Base-by-base conservation (phyloP, 2,329 filamentous ascomycete genomes). In the Fusarium ambrosium region DNA sequence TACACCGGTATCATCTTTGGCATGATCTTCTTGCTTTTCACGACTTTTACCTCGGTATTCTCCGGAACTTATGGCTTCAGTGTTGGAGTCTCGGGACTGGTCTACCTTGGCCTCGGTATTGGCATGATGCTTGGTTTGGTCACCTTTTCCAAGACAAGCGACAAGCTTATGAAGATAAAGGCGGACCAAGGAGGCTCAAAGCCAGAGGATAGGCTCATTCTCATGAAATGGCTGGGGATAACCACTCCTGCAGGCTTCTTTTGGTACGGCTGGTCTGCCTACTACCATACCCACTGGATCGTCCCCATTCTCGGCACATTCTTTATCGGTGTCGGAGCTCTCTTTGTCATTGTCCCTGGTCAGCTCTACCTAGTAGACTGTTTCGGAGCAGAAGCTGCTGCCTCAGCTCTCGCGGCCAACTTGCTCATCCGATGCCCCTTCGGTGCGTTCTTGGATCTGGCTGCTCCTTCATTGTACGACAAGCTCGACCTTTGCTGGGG, bases 191-290 rank as follows among this genome's bases (percentile, higher is more conserved):
- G 18, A 3, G 41, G 48, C 20, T 29, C 62, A 1, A 63, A 55
- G 6, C 86, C 88, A 0, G 88, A 90, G 70, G 85, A 85, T 71
- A 84, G 88, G 0, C 80, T 89, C 0, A 87, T 89, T 0, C 84
- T 88, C 0, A 89, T 92, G 83, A 86, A 91, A 62, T 82, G 88
- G 14, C 88, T 88, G 1, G 84, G 86, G 0, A 75, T 90, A 3
- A 82, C 90, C 39, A 85, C 91, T 1, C 89, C 90, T 0, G 73
- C 86, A 3, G 86, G 88, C 0, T 82, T 92, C 0, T 86, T 91
- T 70, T 85, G 87, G 78, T 92, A 91, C 77, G 90, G 90, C 43
- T 92, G 90, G 90, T 82, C 85, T 2, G 86, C 88, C 0, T 82
- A 90, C 32, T 83, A 85, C 45, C 77, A 84, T 1, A 81, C 84